phyloP scores from a whole-genome alignment of 179 eudicot species.

The Carnegiea gigantea region DNA sequence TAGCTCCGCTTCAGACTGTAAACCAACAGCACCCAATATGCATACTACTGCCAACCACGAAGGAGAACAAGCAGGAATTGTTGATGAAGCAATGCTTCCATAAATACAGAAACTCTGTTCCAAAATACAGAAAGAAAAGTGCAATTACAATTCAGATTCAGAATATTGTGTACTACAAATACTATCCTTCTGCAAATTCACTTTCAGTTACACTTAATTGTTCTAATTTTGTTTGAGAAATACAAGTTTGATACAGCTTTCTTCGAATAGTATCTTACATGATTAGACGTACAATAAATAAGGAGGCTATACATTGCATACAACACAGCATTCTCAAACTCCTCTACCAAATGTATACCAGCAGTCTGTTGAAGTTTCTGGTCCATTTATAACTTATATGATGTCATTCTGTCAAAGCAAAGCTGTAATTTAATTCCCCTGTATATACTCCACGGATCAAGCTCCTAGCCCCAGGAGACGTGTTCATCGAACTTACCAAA shows the following conservation, averaged over 20 bases:
- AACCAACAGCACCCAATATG: too few relatives aligned
- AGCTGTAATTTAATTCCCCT: background rate
- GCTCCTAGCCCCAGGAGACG: background rate
- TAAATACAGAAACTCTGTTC: too few relatives aligned
- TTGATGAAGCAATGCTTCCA: background rate
- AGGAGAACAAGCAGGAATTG: too few relatives aligned
- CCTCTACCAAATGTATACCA: constrained; percentile 5
- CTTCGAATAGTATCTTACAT: background rate
- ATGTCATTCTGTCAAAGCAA: background rate
- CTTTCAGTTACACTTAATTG: background rate
- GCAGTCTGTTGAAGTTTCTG: background rate
- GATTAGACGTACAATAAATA: background rate
- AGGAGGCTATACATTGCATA: background rate
- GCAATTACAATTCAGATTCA: too few relatives aligned
- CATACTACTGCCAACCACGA: too few relatives aligned
- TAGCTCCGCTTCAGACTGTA: too few relatives aligned
- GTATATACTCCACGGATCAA: background rate
- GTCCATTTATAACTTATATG: background rate
- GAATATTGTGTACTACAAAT: background rate
- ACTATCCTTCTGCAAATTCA: background rate
- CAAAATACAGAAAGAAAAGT: too few relatives aligned
- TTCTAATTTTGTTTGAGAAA: background rate
- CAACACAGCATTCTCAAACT: background rate
- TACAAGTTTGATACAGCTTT: background rate
- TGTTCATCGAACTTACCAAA: background rate